Evolutionary conservation across 768 basidiomycete genomes (phyloP), one percentile per base, ranked within the genome.

Genomic region (Termitomyces sp.): DNA sequence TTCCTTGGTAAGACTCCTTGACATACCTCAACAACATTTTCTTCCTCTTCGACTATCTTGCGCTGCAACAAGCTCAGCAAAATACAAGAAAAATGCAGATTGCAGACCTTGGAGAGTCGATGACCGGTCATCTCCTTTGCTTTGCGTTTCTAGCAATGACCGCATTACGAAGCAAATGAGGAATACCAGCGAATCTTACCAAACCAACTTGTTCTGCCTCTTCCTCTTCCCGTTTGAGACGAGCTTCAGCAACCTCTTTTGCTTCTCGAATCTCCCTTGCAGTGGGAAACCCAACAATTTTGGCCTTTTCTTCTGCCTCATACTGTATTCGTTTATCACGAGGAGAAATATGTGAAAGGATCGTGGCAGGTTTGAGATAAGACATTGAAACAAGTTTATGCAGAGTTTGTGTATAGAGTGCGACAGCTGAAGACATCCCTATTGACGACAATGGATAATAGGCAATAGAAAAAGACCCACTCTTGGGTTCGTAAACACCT

Each of bases 361-460:
- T 65, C 1, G 90, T 91, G 17, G 91, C 88, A 21, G 91, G 85
- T 63, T 88, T 90, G 47, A 95, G 73, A 70, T 92, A 93, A n/a
- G 76, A 74, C 40, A 73, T 75, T 2, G 82, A 76, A n/a, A 94
- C 84, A 19, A 94, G 82, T 59, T 83, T 84, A 62, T 84, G 79
- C 52, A 94, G 68, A 2, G 79, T 76, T 64, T 87, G 85, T 2
- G 76, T 69, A 64, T 90, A 86, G 28, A 81, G 79, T 67, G 63
- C 58, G 43, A 55, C 59, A 46, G 58, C 68, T 74, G 52, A 32
- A 52, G 46, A 44, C 35, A 37, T 30, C 17, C 32, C 42, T n/a
- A 53, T 44, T 28, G 25, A 32, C 40, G 21, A 27, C 3, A 14
- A 27, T 1, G 12, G 12, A 48, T 19, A 11, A 10, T 21, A 5